A percentile compares a stretch with the other conserved stretches of the same genome.
Conservation (phyloP, 1,139 yeast species). For the Candida glucosophila region DNA sequence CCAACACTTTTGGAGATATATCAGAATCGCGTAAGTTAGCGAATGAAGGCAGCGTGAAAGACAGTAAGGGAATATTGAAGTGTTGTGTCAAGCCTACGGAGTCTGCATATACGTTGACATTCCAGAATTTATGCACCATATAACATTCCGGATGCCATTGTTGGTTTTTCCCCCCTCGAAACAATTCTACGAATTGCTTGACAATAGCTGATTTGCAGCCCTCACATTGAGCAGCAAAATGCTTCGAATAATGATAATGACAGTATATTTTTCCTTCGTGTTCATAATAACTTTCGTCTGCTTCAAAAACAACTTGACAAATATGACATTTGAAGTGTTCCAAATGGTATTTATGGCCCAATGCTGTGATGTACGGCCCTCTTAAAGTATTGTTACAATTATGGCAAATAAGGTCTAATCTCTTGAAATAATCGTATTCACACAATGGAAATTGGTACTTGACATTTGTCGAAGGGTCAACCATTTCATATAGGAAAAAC, state of each 20-base stretch:
- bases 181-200: constrained; percentile 89
- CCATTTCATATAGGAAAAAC: constrained; percentile 52
- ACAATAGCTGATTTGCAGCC: constrained; percentile 89
- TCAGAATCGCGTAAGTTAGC: constrained; percentile 8
- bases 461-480: constrained; percentile 23
- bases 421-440: constrained; percentile 85
- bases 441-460: constrained; percentile 64
- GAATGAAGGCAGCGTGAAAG: constrained; percentile 1
- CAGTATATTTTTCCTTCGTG: constrained; percentile 79
- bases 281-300: constrained; percentile 89
- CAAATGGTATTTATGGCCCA: constrained; percentile 86
- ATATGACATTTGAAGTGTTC: constrained; percentile 92
- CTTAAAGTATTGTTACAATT: constrained; percentile 80
- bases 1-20: constrained; percentile 40
- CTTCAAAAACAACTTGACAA: constrained; percentile 81
- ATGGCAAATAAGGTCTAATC: constrained; percentile 73
- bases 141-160: constrained; percentile 99
- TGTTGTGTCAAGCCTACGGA: constrained; percentile 48
- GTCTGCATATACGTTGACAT: constrained; percentile 66
- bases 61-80: constrained; percentile 8
- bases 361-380: constrained; percentile 91
- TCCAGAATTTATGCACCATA: constrained; percentile 97
- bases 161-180: constrained; percentile 86
- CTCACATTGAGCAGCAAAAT: constrained; percentile 83
- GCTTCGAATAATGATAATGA: constrained; percentile 81